Conservation (phyloP, 208 protist species). For the Dictyostelium gargantuum region DNA sequence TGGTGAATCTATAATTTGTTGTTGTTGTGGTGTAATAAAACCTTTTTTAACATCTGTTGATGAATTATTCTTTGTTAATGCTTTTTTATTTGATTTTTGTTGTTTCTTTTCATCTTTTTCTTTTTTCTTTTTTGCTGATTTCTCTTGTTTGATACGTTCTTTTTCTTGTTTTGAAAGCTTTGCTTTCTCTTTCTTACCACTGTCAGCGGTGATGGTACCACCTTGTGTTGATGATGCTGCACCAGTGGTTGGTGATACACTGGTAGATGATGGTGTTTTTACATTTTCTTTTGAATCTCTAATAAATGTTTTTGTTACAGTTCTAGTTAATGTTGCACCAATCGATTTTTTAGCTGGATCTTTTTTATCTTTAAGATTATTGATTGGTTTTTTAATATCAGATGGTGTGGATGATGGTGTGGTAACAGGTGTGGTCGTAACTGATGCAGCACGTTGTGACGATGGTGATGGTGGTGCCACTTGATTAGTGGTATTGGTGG, state of each 20-base stretch:
- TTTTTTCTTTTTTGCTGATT: constrained; percentile 21
- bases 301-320: constrained; percentile 55
- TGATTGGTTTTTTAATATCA: background rate
- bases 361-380: background rate
- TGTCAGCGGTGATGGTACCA: background rate
- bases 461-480: background rate
- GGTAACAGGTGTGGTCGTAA: background rate
- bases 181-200: background rate
- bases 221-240: too few relatives aligned
- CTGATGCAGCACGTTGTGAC: background rate
- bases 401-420: background rate
- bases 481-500: background rate
- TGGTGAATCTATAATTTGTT: background rate
- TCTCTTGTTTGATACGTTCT: constrained; percentile 36
- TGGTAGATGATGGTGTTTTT: background rate
- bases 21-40: background rate
- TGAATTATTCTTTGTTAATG: background rate
- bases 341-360: constrained; percentile 13
- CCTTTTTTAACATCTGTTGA: constrained; percentile 21
- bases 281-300: background rate
- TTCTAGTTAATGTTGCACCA: constrained; percentile 28
- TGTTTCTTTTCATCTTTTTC: constrained; percentile 59
- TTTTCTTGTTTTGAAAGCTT: constrained; percentile 37
- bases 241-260: background rate
- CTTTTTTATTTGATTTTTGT: background rate